Conservation (phyloP, 768 basidiomycete genomes). For the Lactarius akahatsu region DNA sequence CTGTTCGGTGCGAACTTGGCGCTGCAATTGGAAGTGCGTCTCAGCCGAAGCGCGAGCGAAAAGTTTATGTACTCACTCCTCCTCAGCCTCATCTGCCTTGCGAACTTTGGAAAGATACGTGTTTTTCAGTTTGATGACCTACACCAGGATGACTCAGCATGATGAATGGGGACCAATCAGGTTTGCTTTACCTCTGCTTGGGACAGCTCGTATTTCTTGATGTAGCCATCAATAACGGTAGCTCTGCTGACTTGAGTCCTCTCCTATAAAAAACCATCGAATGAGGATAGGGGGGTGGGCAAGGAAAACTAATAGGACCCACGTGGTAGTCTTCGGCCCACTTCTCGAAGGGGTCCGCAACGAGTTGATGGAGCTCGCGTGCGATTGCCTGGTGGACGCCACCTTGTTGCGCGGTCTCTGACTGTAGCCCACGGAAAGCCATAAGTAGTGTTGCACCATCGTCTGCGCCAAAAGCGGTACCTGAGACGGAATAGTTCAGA, state of each 20-base stretch:
- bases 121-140: conserved; percentile 67
- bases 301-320: conserved; percentile 23
- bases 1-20: conserved; percentile 83
- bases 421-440: conserved; percentile 77
- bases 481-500: conserved; percentile 35
- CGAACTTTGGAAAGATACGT: conserved; percentile 76
- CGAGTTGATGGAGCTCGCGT: conserved; percentile 70
- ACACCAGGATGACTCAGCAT: conserved; percentile 8
- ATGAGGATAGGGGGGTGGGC: background rate
- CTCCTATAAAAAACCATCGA: conserved; percentile 10
- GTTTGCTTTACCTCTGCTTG: conserved; percentile 53
- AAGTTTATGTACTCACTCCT: conserved; percentile 64
- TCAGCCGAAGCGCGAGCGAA: conserved; percentile 15
- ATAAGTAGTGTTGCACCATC: conserved; percentile 82
- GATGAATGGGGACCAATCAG: background rate
- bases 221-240: conserved; percentile 31
- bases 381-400: conserved; percentile 69
- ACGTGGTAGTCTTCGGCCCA: conserved; percentile 82
- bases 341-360: conserved; percentile 74
- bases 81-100: conserved; percentile 88
- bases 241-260: conserved; percentile 21
- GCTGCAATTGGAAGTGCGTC: conserved; percentile 42
- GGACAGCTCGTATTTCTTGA: conserved; percentile 68
- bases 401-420: conserved; percentile 71
- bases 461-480: conserved; percentile 69